Evolutionary conservation across 257 asterid genomes (phyloP), one percentile per base, ranked within the genome.

Genomic region (Capsicum chinense): DNA sequence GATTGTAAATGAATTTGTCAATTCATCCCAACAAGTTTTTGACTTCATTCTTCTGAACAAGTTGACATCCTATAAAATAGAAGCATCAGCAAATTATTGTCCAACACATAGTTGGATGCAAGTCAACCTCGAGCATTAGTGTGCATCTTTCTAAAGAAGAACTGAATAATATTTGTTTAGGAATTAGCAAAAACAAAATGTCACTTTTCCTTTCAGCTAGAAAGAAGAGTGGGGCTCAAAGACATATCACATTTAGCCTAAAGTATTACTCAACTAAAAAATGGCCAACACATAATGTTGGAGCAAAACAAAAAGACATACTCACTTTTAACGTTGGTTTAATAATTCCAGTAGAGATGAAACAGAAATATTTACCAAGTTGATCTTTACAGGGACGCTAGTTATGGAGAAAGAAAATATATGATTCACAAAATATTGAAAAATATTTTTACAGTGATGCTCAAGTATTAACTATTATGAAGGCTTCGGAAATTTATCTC

Each of bases 11-110:
- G 69, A 63, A 63, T 1, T 63, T 62, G 69, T 62, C 69, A 62
- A 19, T 62, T 62, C 68, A n/a, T 19, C 68, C 37, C 15, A 19
- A 62, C 37, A 19, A 2, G 6, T 19, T 63, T 63, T 63, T 63
- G 42, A 63, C 42, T 63, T 63, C 69, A 63, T 63, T 63, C 42
- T 63, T 63, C 69, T 63, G 42, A 63, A 63, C 42, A 56, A 56
- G 62, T 14, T 14, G 62, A 14, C 62, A 56, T 15, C 62, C 62
- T 56, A 14, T 56, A 56, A 56, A 56, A 56, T 56, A 56, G 59
- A 56, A 56, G 17, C 6, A 62, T 62, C 68, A 62, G 15, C 1
- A 62, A 19, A 19, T 62, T 9, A 62, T 8, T 0, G 19, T 13
- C 3, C 13, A 1, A 62, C 13, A 62, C 68, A 62, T 21, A 1